A percentile compares a stretch with the other conserved stretches of the same genome.
phyloP scores from a whole-genome alignment of 2,329 filamentous ascomycete species.

The Diaporthe citri region DNA sequence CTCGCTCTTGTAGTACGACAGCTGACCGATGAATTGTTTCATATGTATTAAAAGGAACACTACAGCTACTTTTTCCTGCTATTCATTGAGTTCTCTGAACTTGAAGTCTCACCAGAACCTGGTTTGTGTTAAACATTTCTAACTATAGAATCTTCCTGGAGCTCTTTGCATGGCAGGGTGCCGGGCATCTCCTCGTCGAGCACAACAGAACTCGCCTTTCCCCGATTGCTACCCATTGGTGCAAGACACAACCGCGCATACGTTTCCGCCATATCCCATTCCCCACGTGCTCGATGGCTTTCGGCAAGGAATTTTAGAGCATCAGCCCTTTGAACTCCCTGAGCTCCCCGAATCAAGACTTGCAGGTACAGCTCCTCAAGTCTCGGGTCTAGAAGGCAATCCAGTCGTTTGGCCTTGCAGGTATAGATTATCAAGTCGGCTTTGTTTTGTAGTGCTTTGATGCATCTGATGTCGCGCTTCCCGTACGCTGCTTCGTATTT shows the following conservation, averaged over 20 bases:
- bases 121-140: background rate
- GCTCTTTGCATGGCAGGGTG: background rate
- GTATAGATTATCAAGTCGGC: background rate
- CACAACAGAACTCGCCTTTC: background rate
- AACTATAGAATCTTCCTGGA: background rate
- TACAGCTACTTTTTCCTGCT: no score
- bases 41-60: no score
- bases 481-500: background rate
- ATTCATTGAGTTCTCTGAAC: background rate
- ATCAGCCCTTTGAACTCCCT: background rate
- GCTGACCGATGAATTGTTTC: no score
- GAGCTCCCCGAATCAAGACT: background rate
- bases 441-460: background rate
- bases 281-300: background rate
- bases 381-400: background rate
- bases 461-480: background rate
- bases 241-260: background rate
- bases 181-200: background rate
- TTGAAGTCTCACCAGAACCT: background rate
- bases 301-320: constrained; percentile 1
- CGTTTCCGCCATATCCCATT: background rate
- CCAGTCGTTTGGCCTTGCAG: background rate
- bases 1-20: no score
- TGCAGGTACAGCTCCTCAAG: constrained; percentile 4
- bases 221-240: background rate